Evolutionary conservation across 306 rosid species (phyloP), one percentile per base, ranked within the genome.

Genomic region (Pueraria montana): DNA sequence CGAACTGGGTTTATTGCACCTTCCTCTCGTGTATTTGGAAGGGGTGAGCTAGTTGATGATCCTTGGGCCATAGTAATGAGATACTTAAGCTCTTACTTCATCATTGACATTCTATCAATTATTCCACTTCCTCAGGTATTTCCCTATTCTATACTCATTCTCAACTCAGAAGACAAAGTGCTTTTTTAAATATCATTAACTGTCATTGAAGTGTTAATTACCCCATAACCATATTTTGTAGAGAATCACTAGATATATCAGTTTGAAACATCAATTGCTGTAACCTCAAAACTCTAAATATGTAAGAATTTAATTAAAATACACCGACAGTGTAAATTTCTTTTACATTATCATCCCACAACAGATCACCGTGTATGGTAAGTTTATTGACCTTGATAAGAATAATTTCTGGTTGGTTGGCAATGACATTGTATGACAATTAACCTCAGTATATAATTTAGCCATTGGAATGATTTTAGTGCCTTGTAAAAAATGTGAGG

Each of bases 101-200:
- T 91, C 76, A 83, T 96, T 59, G 99, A 96, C 81, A 53, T 96
- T 82, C 84, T 96, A 12, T 88, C 99, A 46, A 85, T 96, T 78
- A 77, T 96, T 84, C 99, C 99, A 61, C 82, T 92, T 56, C 99
- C 98, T 68, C 99, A 96, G 95, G 99, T 96, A 88, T 74, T 45
- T 45, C 3, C 30, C 45, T 75, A 58, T 53, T 24, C 30, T 32
- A 38, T 38, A 38, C 24, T 42, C 65, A 49, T 42, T 76, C 30
- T 36, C 72, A 42, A 66, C 17, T 71, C 26, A 38, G 21, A 68
- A 59, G 17, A 24, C 16, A 23, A 50, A 67, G 42, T 56, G 12
- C n/a, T 46, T 43, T 17, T 55, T 16, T 17, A 34, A 73, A 36
- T 50, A 36, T 5, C 55, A 71, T 27, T 11, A 49, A 4, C 24